Evolutionary conservation across 352 stramenopile genomes (phyloP).

Genomic region (Pythium chondricola): DNA sequence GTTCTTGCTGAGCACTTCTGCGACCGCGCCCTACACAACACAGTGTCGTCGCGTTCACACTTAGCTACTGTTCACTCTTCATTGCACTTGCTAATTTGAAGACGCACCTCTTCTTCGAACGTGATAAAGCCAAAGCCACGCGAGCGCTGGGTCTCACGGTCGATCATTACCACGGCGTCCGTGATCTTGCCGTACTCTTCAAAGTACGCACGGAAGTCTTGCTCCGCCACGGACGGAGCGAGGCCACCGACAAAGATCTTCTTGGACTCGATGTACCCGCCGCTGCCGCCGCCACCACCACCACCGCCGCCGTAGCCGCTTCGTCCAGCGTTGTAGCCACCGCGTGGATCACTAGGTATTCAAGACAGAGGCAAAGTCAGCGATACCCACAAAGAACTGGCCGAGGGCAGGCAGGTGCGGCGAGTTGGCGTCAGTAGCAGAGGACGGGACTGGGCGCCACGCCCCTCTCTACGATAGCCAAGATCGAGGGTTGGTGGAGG

Average conservation of each 20-base stretch:
- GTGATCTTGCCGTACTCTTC: constrained; percentile 87
- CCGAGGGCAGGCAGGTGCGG: background rate
- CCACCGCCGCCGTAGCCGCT: constrained; percentile 22
- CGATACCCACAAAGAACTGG: background rate
- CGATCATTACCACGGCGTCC: constrained; percentile 91
- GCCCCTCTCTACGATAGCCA: no score
- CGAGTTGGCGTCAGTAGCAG: background rate
- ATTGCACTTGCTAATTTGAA: no score
- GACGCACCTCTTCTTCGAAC: constrained; percentile 85
- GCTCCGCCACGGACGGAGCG: constrained; percentile 76
- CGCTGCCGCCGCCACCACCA: constrained; percentile 16
- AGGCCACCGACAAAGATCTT: constrained; percentile 93
- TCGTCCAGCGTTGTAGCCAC: constrained; percentile 18
- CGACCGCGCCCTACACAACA: constrained; percentile 52
- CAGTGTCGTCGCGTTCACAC: background rate
- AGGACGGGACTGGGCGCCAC: constrained; percentile 2
- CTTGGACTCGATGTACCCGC: constrained; percentile 62
- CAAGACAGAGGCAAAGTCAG: constrained; percentile 16
- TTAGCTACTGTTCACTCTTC: no score
- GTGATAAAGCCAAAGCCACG: constrained; percentile 92
- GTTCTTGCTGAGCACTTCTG: constrained; percentile 82
- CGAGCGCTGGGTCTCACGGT: constrained; percentile 87
- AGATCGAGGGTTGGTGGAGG: no score
- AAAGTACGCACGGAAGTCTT: constrained; percentile 91
- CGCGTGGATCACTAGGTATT: constrained; percentile 33